Evolutionary conservation across 768 basidiomycete genomes (phyloP), one percentile per base, ranked within the genome.

Genomic region (Strobilomyces confusus): DNA sequence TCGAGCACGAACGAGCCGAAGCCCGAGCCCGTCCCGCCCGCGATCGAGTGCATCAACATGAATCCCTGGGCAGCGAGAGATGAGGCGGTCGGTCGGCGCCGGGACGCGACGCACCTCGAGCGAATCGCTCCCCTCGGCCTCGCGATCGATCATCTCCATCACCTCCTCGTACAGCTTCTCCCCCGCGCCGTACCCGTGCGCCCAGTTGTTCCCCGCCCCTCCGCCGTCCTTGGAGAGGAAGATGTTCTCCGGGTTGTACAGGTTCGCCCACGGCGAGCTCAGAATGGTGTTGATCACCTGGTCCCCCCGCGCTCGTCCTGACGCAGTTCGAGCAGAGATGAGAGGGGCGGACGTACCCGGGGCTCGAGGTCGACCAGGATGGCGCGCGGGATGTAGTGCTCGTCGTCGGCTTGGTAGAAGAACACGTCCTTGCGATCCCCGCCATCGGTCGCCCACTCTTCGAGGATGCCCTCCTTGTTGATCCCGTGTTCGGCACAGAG

Each of bases 381-480:
- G 5, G 97, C 92, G 48, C 97, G 82, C 2, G 97, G 97, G 55
- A 99, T 95, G 71, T 98, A 99, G 64, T 97, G 95, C 69, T 98
- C 97, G 65, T 99, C 97, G 69, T 99, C 97, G n/a, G 97, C 97
- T 70, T 98, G 95, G 69, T 99, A 98, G 75, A 99, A 99, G 74
- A 99, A 99, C 25, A 97, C 95, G 73, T 99, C 97, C 67, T 98
- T 99, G 62, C 97, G 80, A 72, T 99, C 97, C 9, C 92, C 92
- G 19, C 90, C 91, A 62, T 95, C 93, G 1, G 87, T 90, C 7
- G 95, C 94, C 90, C 92, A 95, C 57, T 98, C 95, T 69, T 98
- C 95, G 44, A 98, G 83, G 54, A 92, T 92, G 26, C 97, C 97
- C 61, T 95, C 89, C 53, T 89, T 87, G 69, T 82, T 94, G 75